phyloP scores from a whole-genome alignment of 805 yeast species.

The Candida quercuum region DNA sequence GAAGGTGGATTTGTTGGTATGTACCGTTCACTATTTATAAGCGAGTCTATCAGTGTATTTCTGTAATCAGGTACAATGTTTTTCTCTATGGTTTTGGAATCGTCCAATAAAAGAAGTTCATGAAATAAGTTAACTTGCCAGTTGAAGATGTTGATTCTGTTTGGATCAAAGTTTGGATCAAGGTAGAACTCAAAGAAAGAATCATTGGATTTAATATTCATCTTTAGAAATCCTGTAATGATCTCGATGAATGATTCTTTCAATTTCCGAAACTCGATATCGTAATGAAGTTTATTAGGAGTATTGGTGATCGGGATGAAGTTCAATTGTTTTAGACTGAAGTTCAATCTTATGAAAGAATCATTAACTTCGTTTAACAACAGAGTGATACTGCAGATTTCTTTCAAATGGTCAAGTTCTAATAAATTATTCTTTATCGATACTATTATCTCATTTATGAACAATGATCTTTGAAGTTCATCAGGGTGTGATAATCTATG shows the following conservation, averaged over 20 bases:
- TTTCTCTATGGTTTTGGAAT: conserved; percentile 24
- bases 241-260: conserved; percentile 12
- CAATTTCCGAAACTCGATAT: conserved; percentile 19
- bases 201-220: conserved; percentile 2
- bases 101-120: conserved; percentile 20
- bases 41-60: conserved; percentile 32
- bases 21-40: conserved; percentile 34
- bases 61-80: conserved; percentile 42
- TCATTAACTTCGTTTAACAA: conserved; percentile 6
- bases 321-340: conserved; percentile 8
- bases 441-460: conserved; percentile 18
- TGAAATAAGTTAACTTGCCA: background rate
- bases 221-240: conserved; percentile 15
- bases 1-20: conserved; percentile 10
- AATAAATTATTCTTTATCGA: conserved; percentile 5
- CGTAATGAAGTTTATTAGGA: conserved; percentile 11
- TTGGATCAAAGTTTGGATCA: conserved; percentile 35
- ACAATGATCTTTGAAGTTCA: conserved; percentile 18
- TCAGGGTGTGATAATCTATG: conserved; percentile 19
- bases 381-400: too few relatives aligned
- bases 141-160: conserved; percentile 19
- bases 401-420: conserved; percentile 4
- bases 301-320: background rate
- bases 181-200: conserved; percentile 5
- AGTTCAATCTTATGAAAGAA: conserved; percentile 9